Base-by-base conservation (phyloP, 108 stramenopile species). In the Skeletonema potamos region DNA sequence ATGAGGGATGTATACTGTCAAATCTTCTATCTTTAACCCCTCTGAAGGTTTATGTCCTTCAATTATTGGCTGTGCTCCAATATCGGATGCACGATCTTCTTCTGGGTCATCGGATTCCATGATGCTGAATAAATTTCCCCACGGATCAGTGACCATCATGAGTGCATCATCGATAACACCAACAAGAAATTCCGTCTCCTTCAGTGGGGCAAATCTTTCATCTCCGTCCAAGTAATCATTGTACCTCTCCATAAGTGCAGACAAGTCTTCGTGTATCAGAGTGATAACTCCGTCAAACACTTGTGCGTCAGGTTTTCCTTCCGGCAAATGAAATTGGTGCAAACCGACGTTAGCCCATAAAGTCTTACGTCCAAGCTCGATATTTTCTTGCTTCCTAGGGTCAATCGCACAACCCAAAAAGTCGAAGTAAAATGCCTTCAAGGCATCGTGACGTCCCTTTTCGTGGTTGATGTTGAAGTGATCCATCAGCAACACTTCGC, bases 281-380 rank as follows among this genome's bases (percentile, higher is more conserved):
- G 86, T 86, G 17, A 91, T 75, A 46, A 79, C 46, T 18, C 89
- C 89, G 24, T 86, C 79, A 37, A 90, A 69, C 0, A 86, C 83
- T 58, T 90, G 89, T 9, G 85, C 84, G 24, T 82, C 51, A 4
- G 79, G 79, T 17, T 84, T 77, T 27, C 83, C 84, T 36, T 84
- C 84, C 11, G 79, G 76, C 10, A 84, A 70, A 51, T 84, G 84
- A 24, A 84, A 77, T 70, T 84, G 84, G n/a, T 76, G 64, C 64
- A 78, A 69, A 0, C 46, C 29, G 6, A 15, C 51, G 28, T 32
- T 66, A 3, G 62, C 59, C 29, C 39, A 51, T 22, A 59, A 24
- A 8, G 58, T 76, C 15, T 58, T 58, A 4, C 71, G 66, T 12
- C 54, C 57, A 0, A 54, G 29, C 20, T 74, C 58, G 41, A 33